Base-by-base conservation (phyloP, 306 rosid species). In the Vigna unguiculata region DNA sequence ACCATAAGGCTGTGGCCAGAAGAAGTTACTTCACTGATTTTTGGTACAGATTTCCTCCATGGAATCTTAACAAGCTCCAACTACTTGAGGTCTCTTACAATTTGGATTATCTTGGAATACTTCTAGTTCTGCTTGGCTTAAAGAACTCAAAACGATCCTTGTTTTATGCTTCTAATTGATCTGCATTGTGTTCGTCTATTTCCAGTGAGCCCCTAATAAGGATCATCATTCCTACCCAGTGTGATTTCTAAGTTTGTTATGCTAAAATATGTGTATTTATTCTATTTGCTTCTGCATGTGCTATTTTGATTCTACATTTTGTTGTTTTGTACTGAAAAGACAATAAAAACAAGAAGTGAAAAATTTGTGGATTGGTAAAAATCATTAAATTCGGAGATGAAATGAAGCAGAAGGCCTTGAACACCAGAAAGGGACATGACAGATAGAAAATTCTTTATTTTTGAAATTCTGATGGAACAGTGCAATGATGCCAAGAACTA, bases 41-140 rank as follows among this genome's bases (percentile, higher is more conserved):
- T 49, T 92, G 93, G 97, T 92, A 75, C 51, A 87, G 96, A 82
- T 87, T 68, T 79, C 96, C 96, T 68, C 97, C 96, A 74, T 92
- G 97, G 96, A 86, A 70, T 76, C 55, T 74, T 41, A 4, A 82
- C 43, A 90, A 92, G 88, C 71, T 84, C 32, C 92, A 83, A 36
- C 90, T 90, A 52, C 86, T 90, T 15, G 85, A 83, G 25, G 62
- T n/a, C n/a, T 71, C 86, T 61, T 90, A 84, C 69, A 85, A 78
- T 32, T 74, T 61, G 7, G 85, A 92, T 78, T 88, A 90, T 77
- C 38, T 86, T 47, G 89, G 89, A 22, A 3, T 92, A 4, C 45
- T 85, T 17, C 88, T 90, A 41, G 80, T 73, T 57, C 9, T 88
- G 43, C 82, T 90, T 5, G 93, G 97, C 68, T 76, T 92, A 16